Evolutionary conservation across 2,329 filamentous ascomycete species (phyloP).

Genomic region (Neospermospora avenae): DNA sequence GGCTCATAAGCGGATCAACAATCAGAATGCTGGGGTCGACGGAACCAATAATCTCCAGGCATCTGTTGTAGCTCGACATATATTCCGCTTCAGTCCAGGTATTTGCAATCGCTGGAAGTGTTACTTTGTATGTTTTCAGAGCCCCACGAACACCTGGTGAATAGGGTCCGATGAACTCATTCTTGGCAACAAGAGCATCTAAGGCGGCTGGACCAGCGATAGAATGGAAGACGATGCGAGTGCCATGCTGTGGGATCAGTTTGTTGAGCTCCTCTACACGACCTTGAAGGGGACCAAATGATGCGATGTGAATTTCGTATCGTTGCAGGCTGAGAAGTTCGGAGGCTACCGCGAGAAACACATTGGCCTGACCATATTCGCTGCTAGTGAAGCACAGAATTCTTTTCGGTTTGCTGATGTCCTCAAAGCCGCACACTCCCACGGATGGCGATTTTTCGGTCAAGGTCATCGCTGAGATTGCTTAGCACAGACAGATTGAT

Average conservation of each 20-base stretch:
- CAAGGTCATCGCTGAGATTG: neutral
- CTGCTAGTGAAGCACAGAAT: constrained; percentile 43
- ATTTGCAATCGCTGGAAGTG: constrained; percentile 30
- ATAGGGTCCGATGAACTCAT: constrained; percentile 23
- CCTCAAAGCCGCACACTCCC: neutral
- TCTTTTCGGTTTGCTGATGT: constrained; percentile 9
- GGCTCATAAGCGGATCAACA: constrained; percentile 43
- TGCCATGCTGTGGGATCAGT: constrained; percentile 15
- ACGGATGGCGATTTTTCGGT: neutral
- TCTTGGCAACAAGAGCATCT: constrained; percentile 32
- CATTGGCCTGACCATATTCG: constrained; percentile 46
- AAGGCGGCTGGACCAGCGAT: constrained; percentile 35
- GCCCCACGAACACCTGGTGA: constrained; percentile 38
- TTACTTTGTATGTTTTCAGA: constrained; percentile 28
- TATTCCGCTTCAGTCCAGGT: constrained; percentile 41
- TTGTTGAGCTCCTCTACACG: constrained; percentile 31
- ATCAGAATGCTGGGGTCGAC: constrained; percentile 41
- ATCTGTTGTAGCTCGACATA: constrained; percentile 39
- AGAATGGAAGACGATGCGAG: constrained; percentile 34
- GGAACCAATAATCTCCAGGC: constrained; percentile 38
- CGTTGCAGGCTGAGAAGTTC: constrained; percentile 39
- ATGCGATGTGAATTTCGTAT: constrained; percentile 44
- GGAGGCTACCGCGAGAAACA: constrained; percentile 42
- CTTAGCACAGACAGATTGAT: neutral
- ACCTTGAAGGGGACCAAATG: constrained; percentile 38